These are phyloP conservation scores for Trypanosoma scelopori DNA, from an alignment of 208 protist genomes.

Conservation along the genomic window DNA sequence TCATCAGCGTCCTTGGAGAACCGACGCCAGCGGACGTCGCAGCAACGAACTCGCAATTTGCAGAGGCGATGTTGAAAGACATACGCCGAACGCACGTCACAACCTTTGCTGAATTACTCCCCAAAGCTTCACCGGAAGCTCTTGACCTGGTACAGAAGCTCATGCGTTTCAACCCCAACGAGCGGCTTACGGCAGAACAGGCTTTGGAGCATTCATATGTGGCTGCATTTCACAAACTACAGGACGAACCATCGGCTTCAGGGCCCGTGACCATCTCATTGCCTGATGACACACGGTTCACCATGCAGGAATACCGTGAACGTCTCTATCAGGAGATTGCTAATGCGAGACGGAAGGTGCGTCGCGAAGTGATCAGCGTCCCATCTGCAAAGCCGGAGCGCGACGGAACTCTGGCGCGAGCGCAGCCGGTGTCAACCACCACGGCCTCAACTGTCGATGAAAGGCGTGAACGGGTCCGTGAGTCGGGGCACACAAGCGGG, in stretches of 20 bases:
- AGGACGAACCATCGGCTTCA: constrained; percentile 77
- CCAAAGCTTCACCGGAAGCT: constrained; percentile 91
- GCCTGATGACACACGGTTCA: constrained; percentile 94
- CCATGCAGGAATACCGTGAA: constrained; percentile 92
- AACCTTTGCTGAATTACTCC: constrained; percentile 87
- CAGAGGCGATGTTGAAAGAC: constrained; percentile 93
- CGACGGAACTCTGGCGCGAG: background rate
- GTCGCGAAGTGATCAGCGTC: constrained; percentile 9
- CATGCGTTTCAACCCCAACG: constrained; percentile 96
- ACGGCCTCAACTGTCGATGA: constrained; percentile 23
- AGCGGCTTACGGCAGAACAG: constrained; percentile 92
- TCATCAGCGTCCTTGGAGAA: constrained; percentile 92
- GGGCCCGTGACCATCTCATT: constrained; percentile 91
- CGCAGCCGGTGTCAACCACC: background rate
- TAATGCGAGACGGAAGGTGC: constrained; percentile 33
- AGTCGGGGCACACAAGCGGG: background rate
- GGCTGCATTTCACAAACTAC: constrained; percentile 84
- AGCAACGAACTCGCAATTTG: constrained; percentile 93
- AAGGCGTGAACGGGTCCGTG: constrained; percentile 8
- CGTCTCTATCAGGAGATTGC: constrained; percentile 91
- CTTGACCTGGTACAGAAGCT: constrained; percentile 93
- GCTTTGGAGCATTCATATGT: constrained; percentile 95
- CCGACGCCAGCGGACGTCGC: constrained; percentile 91
- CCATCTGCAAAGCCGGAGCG: background rate
- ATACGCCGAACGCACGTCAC: constrained; percentile 65